Percentiles rank a stretch among this genome's conserved stretches.
These are phyloP conservation scores for Sesbania bispinosa DNA, from an alignment of 306 rosid genomes.

Conservation along the genomic window DNA sequence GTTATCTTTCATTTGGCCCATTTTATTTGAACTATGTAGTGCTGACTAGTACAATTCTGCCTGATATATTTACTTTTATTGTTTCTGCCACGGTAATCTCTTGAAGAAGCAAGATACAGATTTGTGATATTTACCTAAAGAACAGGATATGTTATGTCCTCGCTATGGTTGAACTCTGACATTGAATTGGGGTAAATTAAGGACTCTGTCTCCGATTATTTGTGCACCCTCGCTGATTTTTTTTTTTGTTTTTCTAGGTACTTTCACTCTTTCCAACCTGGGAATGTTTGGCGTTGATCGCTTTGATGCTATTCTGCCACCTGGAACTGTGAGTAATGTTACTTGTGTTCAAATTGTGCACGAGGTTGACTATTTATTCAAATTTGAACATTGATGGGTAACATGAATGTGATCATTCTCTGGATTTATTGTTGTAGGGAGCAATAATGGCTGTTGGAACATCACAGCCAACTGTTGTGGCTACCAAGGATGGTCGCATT, in stretches of 20 bases:
- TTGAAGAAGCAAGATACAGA: background rate
- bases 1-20: no score
- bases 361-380: conserved; percentile 1
- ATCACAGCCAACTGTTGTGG: conserved; percentile 78
- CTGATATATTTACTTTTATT: background rate
- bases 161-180: background rate
- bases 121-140: background rate
- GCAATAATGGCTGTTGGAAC: conserved; percentile 98
- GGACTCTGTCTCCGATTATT: conserved; percentile 9
- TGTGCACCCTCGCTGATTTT: background rate
- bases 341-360: background rate
- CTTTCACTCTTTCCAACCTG: conserved; percentile 90
- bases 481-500: conserved; percentile 86
- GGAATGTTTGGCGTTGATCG: conserved; percentile 99
- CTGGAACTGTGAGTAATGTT: conserved; percentile 73
- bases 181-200: background rate
- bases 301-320: conserved; percentile 95
- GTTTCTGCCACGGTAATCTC: background rate
- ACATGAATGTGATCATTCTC: conserved; percentile 3
- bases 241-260: conserved; percentile 49
- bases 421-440: conserved; percentile 54
- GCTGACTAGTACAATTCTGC: background rate
- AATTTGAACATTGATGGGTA: background rate
- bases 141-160: background rate
- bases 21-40: background rate